These are phyloP conservation scores for Daedaleopsis sinensis DNA, from an alignment of 768 basidiomycete genomes.

Conservation along the genomic window DNA sequence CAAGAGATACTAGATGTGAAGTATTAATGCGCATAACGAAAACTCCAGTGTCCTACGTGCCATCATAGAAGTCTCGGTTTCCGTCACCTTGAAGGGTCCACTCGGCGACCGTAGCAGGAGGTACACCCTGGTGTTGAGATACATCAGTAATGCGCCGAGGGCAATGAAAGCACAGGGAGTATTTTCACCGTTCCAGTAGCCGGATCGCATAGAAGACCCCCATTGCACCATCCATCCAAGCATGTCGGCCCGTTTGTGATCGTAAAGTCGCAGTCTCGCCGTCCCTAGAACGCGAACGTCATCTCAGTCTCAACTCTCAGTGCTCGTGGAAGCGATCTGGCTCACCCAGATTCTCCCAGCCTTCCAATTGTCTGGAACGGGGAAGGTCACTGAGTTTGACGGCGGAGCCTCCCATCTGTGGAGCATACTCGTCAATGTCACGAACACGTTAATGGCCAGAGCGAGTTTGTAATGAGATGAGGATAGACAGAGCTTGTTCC, in stretches of 20 bases:
- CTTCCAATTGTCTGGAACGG: constrained; percentile 66
- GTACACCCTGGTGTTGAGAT: constrained; percentile 28
- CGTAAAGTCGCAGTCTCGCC: constrained; percentile 57
- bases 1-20: constrained; percentile 20
- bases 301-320: background rate
- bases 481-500: no score
- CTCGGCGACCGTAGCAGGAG: constrained; percentile 38
- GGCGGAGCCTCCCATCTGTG: constrained; percentile 40
- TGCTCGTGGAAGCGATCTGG: background rate
- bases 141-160: background rate
- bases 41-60: background rate
- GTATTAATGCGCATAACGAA: background rate
- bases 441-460: background rate
- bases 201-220: constrained; percentile 61
- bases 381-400: constrained; percentile 45
- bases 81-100: constrained; percentile 35
- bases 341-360: constrained; percentile 66
- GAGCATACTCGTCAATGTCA: background rate
- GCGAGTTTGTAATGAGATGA: no score
- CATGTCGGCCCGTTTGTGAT: constrained; percentile 53
- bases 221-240: constrained; percentile 67
- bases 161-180: background rate
- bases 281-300: constrained; percentile 11
- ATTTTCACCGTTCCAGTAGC: constrained; percentile 47
- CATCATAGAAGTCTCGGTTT: constrained; percentile 26